Evolutionary conservation across 306 rosid genomes (phyloP), one percentile per base, ranked within the genome.

Genomic region (Betula pendula): DNA sequence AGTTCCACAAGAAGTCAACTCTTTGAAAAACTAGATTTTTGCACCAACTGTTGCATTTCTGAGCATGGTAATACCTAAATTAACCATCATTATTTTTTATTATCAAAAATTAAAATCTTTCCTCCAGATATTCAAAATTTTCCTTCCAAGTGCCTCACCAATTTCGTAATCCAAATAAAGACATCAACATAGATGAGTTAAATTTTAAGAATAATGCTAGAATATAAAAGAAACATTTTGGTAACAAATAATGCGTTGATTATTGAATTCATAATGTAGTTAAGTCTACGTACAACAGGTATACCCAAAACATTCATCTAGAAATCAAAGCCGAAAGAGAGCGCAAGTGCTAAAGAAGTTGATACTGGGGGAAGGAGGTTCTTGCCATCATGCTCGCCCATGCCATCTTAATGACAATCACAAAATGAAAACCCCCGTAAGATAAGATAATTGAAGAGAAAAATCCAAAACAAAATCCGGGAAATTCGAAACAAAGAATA

Each of bases 261-360:
- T 16, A 70, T 25, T 60, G 65, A 74, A 71, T 31, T 33, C 63
- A 44, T 27, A 71, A 70, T 40, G 68, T 77, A 79, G 91, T 77
- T 48, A 81, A 69, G 86, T 62, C 77, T 81, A 92, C 98, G 85
- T 95, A 95, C 98, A 79, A 81, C 86, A 62, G 88, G 86, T 92
- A 95, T 87, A 83, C 98, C 98, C 96, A 95, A 88, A 91, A 85
- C 84, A 89, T 89, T 83, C 90, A 91, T 85, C 48, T 92, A 80
- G 76, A 84, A 50, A 74, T 97, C 93, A 51, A 97, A 88, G 73
- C 98, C 93, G 59, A 95, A 74, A 70, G 72, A 89, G 71, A 95
- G 97, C 8, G 84, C 90, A 77, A 95, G 93, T 77, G 86, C 87
- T 77, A 95, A 82, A 48, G 97, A 92, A 62, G 93, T 90, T 20